Conservation (phyloP, 2,329 filamentous ascomycete species). For the Zarea fungicola region DNA sequence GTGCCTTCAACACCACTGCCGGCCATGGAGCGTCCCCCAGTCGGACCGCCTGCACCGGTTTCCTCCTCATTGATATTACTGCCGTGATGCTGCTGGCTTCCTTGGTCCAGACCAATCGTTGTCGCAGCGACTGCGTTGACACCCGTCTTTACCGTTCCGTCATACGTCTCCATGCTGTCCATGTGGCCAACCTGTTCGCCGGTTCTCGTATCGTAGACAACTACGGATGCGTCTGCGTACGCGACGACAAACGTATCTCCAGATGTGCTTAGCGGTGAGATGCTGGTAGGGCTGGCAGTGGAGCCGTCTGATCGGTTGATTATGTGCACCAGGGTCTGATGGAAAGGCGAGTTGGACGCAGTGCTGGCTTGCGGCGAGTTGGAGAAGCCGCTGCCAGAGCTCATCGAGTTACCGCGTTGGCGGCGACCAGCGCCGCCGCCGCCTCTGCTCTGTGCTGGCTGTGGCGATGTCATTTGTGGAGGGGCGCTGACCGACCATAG, state of each 20-base stretch:
- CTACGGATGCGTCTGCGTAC: conserved; percentile 82
- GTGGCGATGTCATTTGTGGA: conserved; percentile 77
- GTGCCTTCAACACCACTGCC: conserved; percentile 84
- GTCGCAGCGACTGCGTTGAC: conserved; percentile 91
- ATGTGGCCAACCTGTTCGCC: conserved; percentile 90
- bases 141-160: conserved; percentile 70
- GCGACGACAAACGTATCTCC: conserved; percentile 91
- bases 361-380: conserved; percentile 84
- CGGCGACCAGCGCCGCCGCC: conserved; percentile 51
- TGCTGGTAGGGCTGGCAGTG: conserved; percentile 78
- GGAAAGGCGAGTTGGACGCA: conserved; percentile 79
- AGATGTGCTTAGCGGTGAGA: conserved; percentile 75
- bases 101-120: conserved; percentile 73
- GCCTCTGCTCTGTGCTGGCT: conserved; percentile 60
- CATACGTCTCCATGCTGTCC: conserved; percentile 91
- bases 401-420: conserved; percentile 86
- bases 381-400: conserved; percentile 86
- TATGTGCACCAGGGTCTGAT: conserved; percentile 81
- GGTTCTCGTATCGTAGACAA: conserved; percentile 87
- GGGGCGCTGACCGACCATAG: conserved; percentile 93
- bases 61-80: conserved; percentile 66
- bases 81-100: conserved; percentile 43
- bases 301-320: conserved; percentile 64
- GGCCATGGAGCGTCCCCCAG: conserved; percentile 59
- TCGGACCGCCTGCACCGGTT: conserved; percentile 69